Conservation (phyloP, 1,284 basidiomycete genomes). For the Tylopilus sp. region DNA sequence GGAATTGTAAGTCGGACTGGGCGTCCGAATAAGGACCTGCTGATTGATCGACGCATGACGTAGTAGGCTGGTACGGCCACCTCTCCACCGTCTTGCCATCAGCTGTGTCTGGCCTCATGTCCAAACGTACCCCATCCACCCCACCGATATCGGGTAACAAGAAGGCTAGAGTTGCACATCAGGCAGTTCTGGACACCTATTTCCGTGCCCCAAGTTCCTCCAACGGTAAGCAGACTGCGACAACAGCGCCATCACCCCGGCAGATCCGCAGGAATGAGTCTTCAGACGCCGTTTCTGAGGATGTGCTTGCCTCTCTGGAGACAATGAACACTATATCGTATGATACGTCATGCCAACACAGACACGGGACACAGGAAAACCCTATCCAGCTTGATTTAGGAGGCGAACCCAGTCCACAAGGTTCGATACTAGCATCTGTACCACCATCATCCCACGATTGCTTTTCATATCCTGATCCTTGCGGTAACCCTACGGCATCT, state of each 20-base stretch:
- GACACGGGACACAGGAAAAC: constrained; percentile 24
- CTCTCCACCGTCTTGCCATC: constrained; percentile 13
- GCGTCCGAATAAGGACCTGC: constrained; percentile 22
- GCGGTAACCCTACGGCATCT: constrained; percentile 10
- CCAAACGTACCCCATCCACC: constrained; percentile 22
- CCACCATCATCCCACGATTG: constrained; percentile 17
- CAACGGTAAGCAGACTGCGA: constrained; percentile 14
- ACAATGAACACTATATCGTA: background rate
- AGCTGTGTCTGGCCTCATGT: constrained; percentile 17
- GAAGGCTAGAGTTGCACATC: constrained; percentile 19
- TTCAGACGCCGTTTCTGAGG: constrained; percentile 18
- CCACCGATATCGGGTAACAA: constrained; percentile 17
- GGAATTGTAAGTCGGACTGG: background rate
- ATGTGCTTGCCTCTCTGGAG: constrained; percentile 13
- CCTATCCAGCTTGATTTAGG: constrained; percentile 29
- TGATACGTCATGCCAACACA: constrained; percentile 13
- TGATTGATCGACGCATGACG: constrained; percentile 30
- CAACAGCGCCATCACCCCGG: constrained; percentile 7
- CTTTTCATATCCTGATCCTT: constrained; percentile 2
- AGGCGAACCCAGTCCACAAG: constrained; percentile 10
- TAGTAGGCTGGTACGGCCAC: constrained; percentile 19
- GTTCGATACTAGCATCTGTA: constrained; percentile 8
- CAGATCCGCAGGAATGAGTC: constrained; percentile 14
- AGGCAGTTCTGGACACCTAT: constrained; percentile 28
- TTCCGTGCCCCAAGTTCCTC: constrained; percentile 22